Conservation (phyloP, 805 yeast species). For the Brettanomyces sp. region DNA sequence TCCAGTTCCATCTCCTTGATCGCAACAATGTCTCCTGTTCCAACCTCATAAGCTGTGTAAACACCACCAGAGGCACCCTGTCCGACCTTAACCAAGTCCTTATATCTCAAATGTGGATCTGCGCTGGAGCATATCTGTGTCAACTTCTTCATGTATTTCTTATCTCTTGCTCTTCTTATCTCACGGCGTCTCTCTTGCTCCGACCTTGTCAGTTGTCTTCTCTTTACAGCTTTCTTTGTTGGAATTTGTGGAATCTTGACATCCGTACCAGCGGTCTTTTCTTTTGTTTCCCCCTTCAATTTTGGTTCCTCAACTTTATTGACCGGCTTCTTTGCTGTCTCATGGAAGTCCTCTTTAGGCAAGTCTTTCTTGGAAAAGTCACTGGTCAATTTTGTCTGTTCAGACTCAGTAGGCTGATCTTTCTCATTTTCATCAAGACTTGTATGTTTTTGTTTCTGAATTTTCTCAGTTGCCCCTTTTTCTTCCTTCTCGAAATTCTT, state of each 20-base stretch:
- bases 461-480: no score
- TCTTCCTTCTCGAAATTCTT: no score
- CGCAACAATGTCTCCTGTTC: constrained; percentile 61
- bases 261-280: not conserved
- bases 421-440: not conserved
- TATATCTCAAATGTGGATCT: constrained; percentile 68
- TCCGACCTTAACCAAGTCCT: constrained; percentile 74
- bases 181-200: constrained; percentile 64
- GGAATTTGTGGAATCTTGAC: constrained; percentile 24
- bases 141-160: constrained; percentile 61
- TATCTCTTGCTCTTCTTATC: constrained; percentile 63
- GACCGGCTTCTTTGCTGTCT: not conserved
- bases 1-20: constrained; percentile 94
- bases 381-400: not conserved
- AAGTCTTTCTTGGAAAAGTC: no score
- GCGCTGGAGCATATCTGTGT: constrained; percentile 73
- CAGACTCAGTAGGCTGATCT: not conserved
- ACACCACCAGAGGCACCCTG: constrained; percentile 99
- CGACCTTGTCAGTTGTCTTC: constrained; percentile 40
- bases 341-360: no score
- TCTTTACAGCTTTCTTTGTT: constrained; percentile 5
- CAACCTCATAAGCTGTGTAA: constrained; percentile 68
- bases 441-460: not conserved
- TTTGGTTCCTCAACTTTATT: not conserved
- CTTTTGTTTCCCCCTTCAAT: not conserved